Base-by-base conservation (phyloP, 768 basidiomycete species). In the Lenzites betulinus region DNA sequence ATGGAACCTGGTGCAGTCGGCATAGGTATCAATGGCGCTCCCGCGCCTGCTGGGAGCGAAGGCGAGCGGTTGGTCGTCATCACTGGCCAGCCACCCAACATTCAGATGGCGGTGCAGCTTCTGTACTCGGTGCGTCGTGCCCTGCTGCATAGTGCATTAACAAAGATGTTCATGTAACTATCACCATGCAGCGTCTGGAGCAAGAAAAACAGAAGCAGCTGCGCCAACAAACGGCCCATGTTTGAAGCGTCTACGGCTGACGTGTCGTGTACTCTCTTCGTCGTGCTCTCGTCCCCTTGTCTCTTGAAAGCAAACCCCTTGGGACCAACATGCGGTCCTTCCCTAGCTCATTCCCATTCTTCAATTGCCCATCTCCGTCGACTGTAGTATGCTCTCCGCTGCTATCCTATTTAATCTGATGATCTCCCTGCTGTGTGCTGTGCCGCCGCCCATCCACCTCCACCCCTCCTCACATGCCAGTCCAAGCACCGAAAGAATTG, bases 11-110 rank as follows among this genome's bases (percentile, higher is more conserved):
- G 94, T 51, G 92, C 92, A 12, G 81, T 81, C 7, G 86, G 84
- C 26, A 82, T 83, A 3, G 85, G 86, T 18, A 74, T 85, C 69
- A 86, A 87, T 58, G 90, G 89, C 16, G 86, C 84, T 20, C 86
- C 90, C 25, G 86, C 84, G 16, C 86, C 90, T 25, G 82, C 88
- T 2, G 89, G 88, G 35, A 84, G 86, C 33, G 92, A 95, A 68
- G 90, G 91, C 46, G 95, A 98, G 75, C 78, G 96, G 67, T 73
- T 99, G 71, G 96, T 99, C 7, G 95, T 95, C 51, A 98, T 99
- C 69, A 97, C 95, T 20, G 97, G 97, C n/a, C 88, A 89, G 69
- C 94, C 94, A 2, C 79, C 86, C 4, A 95, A 96, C 70, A 96
- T 99, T 63, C 94, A 97, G 74, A 93, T 95, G 84, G 97, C 97